Percentiles rank a stretch among this genome's conserved stretches.
phyloP scores from a whole-genome alignment of 495 filamentous ascomycete species.

The Xylaria curta region DNA sequence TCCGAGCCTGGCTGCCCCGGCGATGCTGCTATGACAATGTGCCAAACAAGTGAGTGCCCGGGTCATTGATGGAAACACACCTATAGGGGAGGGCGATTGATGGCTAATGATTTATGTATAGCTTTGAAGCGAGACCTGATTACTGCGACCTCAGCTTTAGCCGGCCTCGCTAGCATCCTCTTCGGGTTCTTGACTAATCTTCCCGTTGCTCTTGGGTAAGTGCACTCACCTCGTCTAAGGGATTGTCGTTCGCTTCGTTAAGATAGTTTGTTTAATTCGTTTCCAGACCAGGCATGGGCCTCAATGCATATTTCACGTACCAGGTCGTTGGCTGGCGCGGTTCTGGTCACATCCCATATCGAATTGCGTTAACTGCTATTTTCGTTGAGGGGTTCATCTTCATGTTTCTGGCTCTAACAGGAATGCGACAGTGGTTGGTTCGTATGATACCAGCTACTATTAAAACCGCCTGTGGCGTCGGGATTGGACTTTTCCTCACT shows the following conservation, averaged over 20 bases:
- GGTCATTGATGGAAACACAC: neutral
- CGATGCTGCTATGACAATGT: slow-evolving; percentile 64
- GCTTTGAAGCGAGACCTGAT: slow-evolving; percentile 77
- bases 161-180: slow-evolving; percentile 57
- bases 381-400: slow-evolving; percentile 79
- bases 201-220: slow-evolving; percentile 63
- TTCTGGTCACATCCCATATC: slow-evolving; percentile 68
- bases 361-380: slow-evolving; percentile 77
- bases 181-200: slow-evolving; percentile 63
- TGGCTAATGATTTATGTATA: slow-evolving; percentile 31
- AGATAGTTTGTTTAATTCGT: slow-evolving; percentile 32
- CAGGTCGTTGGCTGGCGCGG: slow-evolving; percentile 81
- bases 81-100: slow-evolving; percentile 22
- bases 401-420: slow-evolving; percentile 69
- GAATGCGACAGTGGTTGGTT: slow-evolving; percentile 85
- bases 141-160: slow-evolving; percentile 77
- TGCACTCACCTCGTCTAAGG: neutral
- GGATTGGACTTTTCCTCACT: slow-evolving; percentile 80
- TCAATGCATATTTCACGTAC: slow-evolving; percentile 88
- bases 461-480: slow-evolving; percentile 80
- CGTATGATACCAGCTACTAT: slow-evolving; percentile 78
- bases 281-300: slow-evolving; percentile 74
- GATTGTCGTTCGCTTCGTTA: neutral
- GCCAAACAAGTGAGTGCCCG: slow-evolving; percentile 46
- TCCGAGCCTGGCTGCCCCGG: slow-evolving; percentile 57